These are phyloP conservation scores for Lasiodiplodia sp. DNA, from an alignment of 2,329 filamentous ascomycete species.

Conservation along the genomic window DNA sequence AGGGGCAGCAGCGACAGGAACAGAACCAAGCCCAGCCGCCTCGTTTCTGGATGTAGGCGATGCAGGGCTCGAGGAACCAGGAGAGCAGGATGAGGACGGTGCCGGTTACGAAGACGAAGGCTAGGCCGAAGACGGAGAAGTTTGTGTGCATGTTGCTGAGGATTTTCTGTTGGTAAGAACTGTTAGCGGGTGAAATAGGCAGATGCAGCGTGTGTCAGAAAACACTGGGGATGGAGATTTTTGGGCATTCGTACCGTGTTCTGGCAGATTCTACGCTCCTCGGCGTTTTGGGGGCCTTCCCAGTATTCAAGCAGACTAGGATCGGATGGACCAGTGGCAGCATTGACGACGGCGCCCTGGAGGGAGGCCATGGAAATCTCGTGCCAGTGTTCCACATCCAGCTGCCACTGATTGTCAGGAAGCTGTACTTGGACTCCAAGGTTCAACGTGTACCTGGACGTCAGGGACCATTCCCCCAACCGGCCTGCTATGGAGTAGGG, in stretches of 20 bases:
- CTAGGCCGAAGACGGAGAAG: constrained; percentile 38
- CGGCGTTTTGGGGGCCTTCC: too few relatives aligned
- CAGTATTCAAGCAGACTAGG: too few relatives aligned
- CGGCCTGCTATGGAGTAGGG: too few relatives aligned
- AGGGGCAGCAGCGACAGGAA: too few relatives aligned
- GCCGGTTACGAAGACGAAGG: constrained; percentile 36
- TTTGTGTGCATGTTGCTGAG: constrained; percentile 32
- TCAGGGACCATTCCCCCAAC: not conserved
- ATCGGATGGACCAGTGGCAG: not conserved
- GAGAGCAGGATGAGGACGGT: constrained; percentile 35
- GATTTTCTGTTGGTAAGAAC: constrained; percentile 30
- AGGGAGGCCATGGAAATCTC: constrained; percentile 25
- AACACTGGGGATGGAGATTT: not conserved
- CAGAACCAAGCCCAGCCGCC: too few relatives aligned
- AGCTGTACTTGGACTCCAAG: constrained; percentile 21
- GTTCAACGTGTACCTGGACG: not conserved
- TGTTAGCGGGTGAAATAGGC: too few relatives aligned
- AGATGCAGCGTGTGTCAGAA: too few relatives aligned
- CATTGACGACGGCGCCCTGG: constrained; percentile 25
- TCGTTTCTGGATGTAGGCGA: constrained; percentile 22
- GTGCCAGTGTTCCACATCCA: constrained; percentile 31
- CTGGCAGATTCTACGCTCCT: too few relatives aligned
- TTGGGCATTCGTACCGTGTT: too few relatives aligned
- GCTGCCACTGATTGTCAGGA: constrained; percentile 32
- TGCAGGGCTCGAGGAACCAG: constrained; percentile 8